Conservation (phyloP, 1,139 yeast species). For the Martiniozyma asiatica region DNA sequence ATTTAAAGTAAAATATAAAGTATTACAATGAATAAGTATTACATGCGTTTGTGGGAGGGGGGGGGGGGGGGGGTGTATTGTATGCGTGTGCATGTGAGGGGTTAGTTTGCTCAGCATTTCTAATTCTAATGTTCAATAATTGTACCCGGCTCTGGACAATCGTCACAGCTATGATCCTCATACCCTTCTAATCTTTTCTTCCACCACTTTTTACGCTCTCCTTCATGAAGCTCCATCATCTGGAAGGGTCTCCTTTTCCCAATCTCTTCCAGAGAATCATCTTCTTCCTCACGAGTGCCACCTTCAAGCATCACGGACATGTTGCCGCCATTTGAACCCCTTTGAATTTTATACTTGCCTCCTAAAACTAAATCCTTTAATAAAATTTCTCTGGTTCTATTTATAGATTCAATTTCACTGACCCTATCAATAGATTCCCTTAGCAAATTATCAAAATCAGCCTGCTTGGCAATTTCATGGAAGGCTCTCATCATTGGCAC, state of each 20-base stretch:
- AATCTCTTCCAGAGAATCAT: too few species aligned
- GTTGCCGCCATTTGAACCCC: background rate
- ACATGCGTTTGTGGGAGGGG: too few species aligned
- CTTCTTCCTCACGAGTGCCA: conserved; percentile 15
- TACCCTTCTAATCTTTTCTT: conserved; percentile 29
- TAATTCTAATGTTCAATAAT: too few species aligned
- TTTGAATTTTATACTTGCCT: conserved; percentile 27
- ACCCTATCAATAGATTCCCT: conserved; percentile 63
- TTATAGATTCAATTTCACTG: conserved; percentile 62
- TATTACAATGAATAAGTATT: too few species aligned
- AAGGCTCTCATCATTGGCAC: conserved; percentile 88
- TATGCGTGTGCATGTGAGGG: too few species aligned
- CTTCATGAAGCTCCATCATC: conserved; percentile 32
- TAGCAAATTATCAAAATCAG: conserved; percentile 59
- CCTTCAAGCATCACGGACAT: conserved; percentile 16
- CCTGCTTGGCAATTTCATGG: conserved; percentile 62
- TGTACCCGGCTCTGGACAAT: too few species aligned
- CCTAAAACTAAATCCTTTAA: conserved; percentile 59
- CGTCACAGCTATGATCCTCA: too few species aligned
- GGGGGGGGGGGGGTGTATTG: too few species aligned
- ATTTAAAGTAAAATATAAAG: too few species aligned
- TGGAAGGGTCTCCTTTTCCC: conserved; percentile 27
- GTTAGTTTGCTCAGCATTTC: too few species aligned
- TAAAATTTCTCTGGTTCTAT: conserved; percentile 72
- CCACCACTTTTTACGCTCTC: conserved; percentile 34